A percentile compares a stretch with the other conserved stretches of the same genome.
These are phyloP conservation scores for Pistacia integerrima DNA, from an alignment of 345 rosid species.

Conservation along the genomic window DNA sequence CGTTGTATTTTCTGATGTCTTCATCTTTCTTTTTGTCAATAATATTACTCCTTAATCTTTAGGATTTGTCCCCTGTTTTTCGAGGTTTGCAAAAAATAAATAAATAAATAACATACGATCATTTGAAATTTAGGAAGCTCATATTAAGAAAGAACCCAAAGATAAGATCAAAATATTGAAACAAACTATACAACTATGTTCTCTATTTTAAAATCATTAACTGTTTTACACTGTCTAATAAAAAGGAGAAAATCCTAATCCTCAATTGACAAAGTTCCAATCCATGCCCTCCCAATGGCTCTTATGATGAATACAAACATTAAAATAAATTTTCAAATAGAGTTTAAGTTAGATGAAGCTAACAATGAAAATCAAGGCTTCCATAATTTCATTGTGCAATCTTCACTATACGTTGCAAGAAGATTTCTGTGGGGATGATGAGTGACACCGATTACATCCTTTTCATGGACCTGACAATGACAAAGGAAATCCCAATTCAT, in stretches of 20 bases:
- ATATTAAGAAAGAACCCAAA: no score
- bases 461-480: constrained; percentile 77
- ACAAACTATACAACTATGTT: not conserved
- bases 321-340: not conserved
- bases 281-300: not conserved
- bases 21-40: no score
- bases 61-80: no score
- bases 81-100: no score
- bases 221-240: not conserved
- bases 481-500: constrained; percentile 1
- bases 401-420: constrained; percentile 73
- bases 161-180: not conserved
- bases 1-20: no score
- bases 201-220: not conserved
- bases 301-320: not conserved
- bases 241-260: not conserved
- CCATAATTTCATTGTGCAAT: constrained; percentile 82
- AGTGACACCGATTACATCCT: constrained; percentile 77
- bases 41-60: no score
- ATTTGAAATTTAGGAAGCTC: not conserved
- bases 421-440: constrained; percentile 92
- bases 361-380: constrained; percentile 48
- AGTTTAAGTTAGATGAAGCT: not conserved
- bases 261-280: not conserved
- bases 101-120: no score